Base-by-base conservation (phyloP, 148 eudicot genomes). In the Cornus florida region DNA sequence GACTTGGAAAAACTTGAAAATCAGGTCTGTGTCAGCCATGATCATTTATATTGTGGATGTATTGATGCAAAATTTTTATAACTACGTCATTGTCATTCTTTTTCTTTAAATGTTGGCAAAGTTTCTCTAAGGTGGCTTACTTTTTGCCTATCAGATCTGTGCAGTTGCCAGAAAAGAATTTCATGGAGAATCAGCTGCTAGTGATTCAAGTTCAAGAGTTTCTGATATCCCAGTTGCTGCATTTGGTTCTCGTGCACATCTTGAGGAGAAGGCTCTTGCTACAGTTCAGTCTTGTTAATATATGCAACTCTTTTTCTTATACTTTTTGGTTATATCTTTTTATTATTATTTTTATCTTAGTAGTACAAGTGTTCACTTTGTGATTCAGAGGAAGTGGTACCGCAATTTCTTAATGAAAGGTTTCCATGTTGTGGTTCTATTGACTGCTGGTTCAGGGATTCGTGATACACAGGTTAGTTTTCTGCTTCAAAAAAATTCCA, bases 331-430 rank as follows among this genome's bases (percentile, higher is more conserved):
- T 31, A 32, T n/a, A 28, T 28, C 28, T 70, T 41, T 46, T 46
- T 69, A 68, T 76, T 71, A 14, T 22, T 56, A 69, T 16, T 56
- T 78, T 2, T 35, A 35, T 60, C 48, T 80, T 82, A 48, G 46
- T 75, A 64, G 72, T 23, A 28, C 13, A 7, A 43, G 43, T 74
- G 43, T 74, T 79, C 72, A 79, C 70, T 57, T 31, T 76, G 32
- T 83, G 69, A 72, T 79, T 81, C 93, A 96, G 99, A 88, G 99
- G 82, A 96, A 96, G 86, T 96, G 99, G 99, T 90, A 96, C 67
- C 97, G 99, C 22, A 93, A 96, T 88, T 91, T 96, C 86, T 79
- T 96, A 80, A 96, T 96, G 99, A 96, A 93, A 84, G 99, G 99
- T 78, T 96, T 96, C 83, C 98, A 96, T 83, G 79, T 96, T 70